phyloP scores from a whole-genome alignment of 2,329 filamentous ascomycete genomes.

The Clonostachys solani region DNA sequence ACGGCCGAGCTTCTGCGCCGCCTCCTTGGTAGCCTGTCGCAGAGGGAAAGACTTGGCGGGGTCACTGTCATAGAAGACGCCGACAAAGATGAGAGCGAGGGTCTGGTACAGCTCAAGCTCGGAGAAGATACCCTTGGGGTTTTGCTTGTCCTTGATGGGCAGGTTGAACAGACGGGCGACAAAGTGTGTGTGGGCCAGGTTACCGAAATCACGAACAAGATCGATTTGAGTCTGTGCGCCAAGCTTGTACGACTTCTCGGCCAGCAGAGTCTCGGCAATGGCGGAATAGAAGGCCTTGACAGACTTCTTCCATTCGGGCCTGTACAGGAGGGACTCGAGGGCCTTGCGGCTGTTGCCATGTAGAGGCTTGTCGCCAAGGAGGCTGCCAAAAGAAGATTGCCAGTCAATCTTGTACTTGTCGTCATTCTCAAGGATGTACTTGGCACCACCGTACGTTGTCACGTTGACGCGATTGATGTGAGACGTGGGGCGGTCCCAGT shows the following conservation, averaged over 20 bases:
- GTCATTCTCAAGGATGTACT: conserved; percentile 56
- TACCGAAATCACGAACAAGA: conserved; percentile 65
- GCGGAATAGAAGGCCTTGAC: conserved; percentile 65
- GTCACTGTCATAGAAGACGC: conserved; percentile 64
- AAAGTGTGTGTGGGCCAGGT: conserved; percentile 62
- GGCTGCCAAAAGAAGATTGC: conserved; percentile 35
- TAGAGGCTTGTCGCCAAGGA: conserved; percentile 43
- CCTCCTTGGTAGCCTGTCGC: conserved; percentile 50
- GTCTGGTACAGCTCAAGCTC: conserved; percentile 56
- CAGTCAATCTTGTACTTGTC: conserved; percentile 61
- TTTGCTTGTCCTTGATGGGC: conserved; percentile 59
- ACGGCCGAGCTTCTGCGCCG: conserved; percentile 54
- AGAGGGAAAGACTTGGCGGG: conserved; percentile 63
- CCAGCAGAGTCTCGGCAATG: conserved; percentile 57
- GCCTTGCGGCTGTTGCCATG: conserved; percentile 46
- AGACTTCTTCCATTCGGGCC: conserved; percentile 55
- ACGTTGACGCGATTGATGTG: conserved; percentile 49
- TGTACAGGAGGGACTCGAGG: conserved; percentile 55
- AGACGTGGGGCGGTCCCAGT: conserved; percentile 57
- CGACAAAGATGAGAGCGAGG: conserved; percentile 60
- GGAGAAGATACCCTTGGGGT: conserved; percentile 53
- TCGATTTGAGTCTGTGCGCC: conserved; percentile 57
- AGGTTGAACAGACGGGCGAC: conserved; percentile 59
- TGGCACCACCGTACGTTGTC: conserved; percentile 56
- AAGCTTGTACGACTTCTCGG: conserved; percentile 61